Evolutionary conservation across 2,329 filamentous ascomycete species (phyloP).

Genomic region (Elsinoe australis): DNA sequence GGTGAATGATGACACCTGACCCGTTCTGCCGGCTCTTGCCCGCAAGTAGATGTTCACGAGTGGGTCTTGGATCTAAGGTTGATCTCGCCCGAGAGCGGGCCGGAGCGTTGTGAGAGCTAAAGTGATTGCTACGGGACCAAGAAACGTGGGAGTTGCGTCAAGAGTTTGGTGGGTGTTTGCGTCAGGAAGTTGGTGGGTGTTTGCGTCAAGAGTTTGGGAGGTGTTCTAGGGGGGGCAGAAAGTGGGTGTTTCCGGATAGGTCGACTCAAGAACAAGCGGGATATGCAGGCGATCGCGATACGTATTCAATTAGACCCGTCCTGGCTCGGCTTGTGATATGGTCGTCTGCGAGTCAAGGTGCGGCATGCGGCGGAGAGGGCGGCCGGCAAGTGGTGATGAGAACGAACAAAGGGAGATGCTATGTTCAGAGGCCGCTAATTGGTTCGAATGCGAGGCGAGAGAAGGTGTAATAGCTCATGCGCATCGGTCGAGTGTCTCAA

Average conservation of each 20-base stretch:
- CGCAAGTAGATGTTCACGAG: background rate
- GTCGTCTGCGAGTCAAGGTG: constrained; percentile 17
- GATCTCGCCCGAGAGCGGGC: constrained; percentile 2
- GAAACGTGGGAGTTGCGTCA: no score
- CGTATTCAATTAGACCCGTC: constrained; percentile 2
- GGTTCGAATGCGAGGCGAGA: constrained; percentile 16
- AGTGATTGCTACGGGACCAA: no score
- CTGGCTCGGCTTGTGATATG: constrained; percentile 19
- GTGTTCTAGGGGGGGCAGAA: constrained; percentile 1
- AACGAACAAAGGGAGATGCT: constrained; percentile 8
- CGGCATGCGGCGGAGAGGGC: constrained; percentile 22
- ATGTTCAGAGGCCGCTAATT: constrained; percentile 3
- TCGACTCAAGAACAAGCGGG: background rate
- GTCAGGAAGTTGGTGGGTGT: no score
- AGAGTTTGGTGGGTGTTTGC: no score
- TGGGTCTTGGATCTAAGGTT: constrained; percentile 12
- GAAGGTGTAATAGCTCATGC: constrained; percentile 17
- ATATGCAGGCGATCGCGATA: background rate
- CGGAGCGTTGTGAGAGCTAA: constrained; percentile 8
- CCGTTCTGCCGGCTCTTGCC: constrained; percentile 2
- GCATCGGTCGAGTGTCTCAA: constrained; percentile 16
- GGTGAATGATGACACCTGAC: constrained; percentile 8
- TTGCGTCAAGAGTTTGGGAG: no score
- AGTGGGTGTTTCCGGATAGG: background rate
- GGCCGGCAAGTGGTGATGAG: constrained; percentile 11